Base-by-base conservation (phyloP, 139 green algal species). In the Mesotaenium endlicherianum region DNA sequence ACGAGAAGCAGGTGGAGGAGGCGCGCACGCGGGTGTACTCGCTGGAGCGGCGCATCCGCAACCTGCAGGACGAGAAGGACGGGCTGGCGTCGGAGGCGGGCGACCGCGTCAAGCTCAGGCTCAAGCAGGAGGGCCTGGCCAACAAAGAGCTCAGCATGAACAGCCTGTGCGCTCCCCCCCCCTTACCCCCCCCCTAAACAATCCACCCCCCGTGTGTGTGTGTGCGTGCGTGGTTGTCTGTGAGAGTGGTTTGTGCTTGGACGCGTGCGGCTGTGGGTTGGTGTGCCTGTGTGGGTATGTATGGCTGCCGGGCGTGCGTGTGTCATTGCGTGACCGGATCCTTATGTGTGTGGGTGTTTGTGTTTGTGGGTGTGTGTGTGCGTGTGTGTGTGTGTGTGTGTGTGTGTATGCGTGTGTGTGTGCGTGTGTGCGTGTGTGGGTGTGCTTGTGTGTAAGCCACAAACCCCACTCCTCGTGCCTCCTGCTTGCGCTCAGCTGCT, bases 51-150 rank as follows among this genome's bases (percentile, higher is more conserved):
- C 60, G 40, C 17, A 53, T 80, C 70, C 60, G 53, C 31, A n/a
- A 67, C 16, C 55, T 82, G 38, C 74, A 78, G 50, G 68, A 89
- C n/a, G 87, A 88, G 86, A 92, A 91, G 44, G 50, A 70, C 30
- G 87, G 89, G 17, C 71, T 93, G 80, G 84, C 91, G 34, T 49
- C 26, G 36, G 44, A 88, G 59, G 89, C 91, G 70, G 41, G 36
- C 20, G 67, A 90, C 60, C 71, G 83, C 5, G 69, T 69, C 31
- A 43, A 8, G 16, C 59, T 87, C 31, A 83, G 91, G 79, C 39
- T 60, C 1, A 69, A 83, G 45, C 84, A 80, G 20, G 88, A 93
- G 41, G 74, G 77, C 34, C 11, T 90, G 42, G 5, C 84, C n/a
- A 59, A 49, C 3, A 86, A 88, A 70, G 86, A 90, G 39, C 11